Base-by-base conservation (phyloP, 148 eudicot species). In the Fagopyrum tataricum region DNA sequence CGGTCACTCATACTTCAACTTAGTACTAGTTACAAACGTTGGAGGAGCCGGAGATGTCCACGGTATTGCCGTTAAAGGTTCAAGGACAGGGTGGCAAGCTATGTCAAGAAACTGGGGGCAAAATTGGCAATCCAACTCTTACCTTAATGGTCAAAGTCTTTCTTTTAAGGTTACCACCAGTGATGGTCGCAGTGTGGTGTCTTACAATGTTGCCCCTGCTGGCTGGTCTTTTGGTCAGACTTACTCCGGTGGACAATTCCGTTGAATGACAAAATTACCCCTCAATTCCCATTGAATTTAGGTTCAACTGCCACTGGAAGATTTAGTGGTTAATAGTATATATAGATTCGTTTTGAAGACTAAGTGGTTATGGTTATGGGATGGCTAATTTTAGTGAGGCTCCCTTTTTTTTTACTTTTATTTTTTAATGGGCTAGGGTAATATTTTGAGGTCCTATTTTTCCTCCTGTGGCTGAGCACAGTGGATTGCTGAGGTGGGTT, bases 51-150 rank as follows among this genome's bases (percentile, higher is more conserved):
- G 96, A 6, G 96, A 90, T 44, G 90, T 86, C 2, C 89, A 85
- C 47, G 73, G 76, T 2, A 92, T 83, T 1, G 78, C 86, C 53
- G 78, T 90, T 62, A 90, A 90, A 80, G 96, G 96, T 6, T 86
- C 90, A 14, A 79, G 86, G 41, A 83, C 92, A 4, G 71, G 80
- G 0, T 90, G 96, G 96, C 83, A 80, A 48, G 44, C 82, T 0
- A 90, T 90, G 96, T 88, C 96, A 7, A 79, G 96, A 40, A 90
- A 90, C 79, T 90, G 96, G 96, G 96, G 96, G 5, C 96, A 90
- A 62, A 90, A 90, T 39, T 89, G 96, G 96, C 96, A 90, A 70
- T 86, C 90, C 87, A 88, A 86, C 83, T 7, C 56, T 24, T 74
- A 81, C 37, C 86, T 90, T 5, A 88, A 90, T 47, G 96, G 96